Conservation (phyloP, 108 stramenopile genomes). For the Cylindrotheca closterium region DNA sequence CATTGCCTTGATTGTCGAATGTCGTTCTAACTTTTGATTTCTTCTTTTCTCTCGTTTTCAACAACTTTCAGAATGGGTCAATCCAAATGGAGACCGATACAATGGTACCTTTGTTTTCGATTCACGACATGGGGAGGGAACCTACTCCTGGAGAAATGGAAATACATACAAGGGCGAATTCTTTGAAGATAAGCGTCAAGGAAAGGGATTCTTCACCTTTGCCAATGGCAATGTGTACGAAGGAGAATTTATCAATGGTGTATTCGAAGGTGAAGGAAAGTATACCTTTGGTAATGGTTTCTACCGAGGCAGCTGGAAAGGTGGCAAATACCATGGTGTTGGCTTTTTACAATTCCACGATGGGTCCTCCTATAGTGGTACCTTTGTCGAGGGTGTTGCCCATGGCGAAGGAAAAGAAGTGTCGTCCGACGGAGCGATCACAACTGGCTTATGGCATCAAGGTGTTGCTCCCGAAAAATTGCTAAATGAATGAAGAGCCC, state of each 20-base stretch:
- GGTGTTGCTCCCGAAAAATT: slow-evolving; percentile 17
- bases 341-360: slow-evolving; percentile 31
- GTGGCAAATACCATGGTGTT: slow-evolving; percentile 31
- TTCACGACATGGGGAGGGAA: slow-evolving; percentile 43
- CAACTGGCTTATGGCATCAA: slow-evolving; percentile 32
- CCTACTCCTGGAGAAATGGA: slow-evolving; percentile 46
- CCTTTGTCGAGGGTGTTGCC: slow-evolving; percentile 32
- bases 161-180: slow-evolving; percentile 43
- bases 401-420: slow-evolving; percentile 41
- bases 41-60: too few relatives aligned
- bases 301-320: slow-evolving; percentile 48
- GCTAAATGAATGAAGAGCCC: too few relatives aligned
- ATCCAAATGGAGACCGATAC: slow-evolving; percentile 47
- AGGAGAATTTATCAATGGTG: slow-evolving; percentile 46
- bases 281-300: slow-evolving; percentile 36
- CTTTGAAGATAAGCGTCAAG: slow-evolving; percentile 43
- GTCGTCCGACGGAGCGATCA: slow-evolving; percentile 20
- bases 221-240: slow-evolving; percentile 51
- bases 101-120: slow-evolving; percentile 46
- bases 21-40: too few relatives aligned
- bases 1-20: too few relatives aligned
- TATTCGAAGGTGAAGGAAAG: slow-evolving; percentile 32
- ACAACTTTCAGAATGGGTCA: slow-evolving; percentile 18
- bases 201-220: slow-evolving; percentile 40
- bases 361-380: slow-evolving; percentile 38